Conservation (phyloP, 257 asterid genomes). For the Nicotiana knightiana region DNA sequence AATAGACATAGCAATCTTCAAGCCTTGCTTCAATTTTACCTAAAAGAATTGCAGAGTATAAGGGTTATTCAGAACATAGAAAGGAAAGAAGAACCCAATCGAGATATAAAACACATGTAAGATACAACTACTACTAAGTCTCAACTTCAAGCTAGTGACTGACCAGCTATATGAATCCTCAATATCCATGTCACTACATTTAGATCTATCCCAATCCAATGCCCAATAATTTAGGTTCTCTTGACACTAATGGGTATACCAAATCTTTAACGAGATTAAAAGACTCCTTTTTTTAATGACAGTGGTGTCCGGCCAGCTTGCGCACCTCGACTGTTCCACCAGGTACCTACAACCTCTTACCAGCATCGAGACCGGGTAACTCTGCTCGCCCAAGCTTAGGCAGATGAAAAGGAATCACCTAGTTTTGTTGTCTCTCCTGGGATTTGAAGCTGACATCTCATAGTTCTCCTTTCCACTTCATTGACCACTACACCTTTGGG, state of each 20-base stretch:
- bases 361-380: too few relatives aligned
- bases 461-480: too few relatives aligned
- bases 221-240: background rate
- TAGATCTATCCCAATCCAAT: background rate
- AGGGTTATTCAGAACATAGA: background rate
- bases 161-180: background rate
- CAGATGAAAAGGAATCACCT: too few relatives aligned
- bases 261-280: background rate
- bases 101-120: background rate
- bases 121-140: background rate
- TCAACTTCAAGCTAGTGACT: background rate
- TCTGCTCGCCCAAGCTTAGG: too few relatives aligned
- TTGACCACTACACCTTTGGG: too few relatives aligned
- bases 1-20: slow-evolving; percentile 77
- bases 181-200: background rate
- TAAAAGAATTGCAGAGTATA: slow-evolving; percentile 12
- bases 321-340: too few relatives aligned
- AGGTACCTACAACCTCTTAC: too few relatives aligned
- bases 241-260: background rate
- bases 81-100: background rate
- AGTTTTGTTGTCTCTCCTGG: too few relatives aligned
- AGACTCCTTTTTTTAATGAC: background rate
- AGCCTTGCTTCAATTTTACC: slow-evolving; percentile 88
- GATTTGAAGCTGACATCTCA: too few relatives aligned
- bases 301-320: too few relatives aligned